Evolutionary conservation across 192 early-diverging fungal genomes (phyloP), one percentile per base, ranked within the genome.

Genomic region (Entomortierella beljakovae): DNA sequence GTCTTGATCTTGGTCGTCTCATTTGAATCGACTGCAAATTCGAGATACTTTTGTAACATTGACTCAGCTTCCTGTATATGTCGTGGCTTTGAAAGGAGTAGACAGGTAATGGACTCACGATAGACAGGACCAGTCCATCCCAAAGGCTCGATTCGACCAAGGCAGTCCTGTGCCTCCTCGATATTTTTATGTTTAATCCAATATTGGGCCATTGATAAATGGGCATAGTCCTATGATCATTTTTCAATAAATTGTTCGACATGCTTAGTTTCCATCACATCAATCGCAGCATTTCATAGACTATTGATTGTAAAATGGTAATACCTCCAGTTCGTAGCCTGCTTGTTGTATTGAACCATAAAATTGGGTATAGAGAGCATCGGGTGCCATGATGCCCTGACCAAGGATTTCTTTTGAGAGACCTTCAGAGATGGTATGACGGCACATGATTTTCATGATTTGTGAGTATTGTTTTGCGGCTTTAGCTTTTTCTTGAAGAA

Each of bases 391-490:
- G 55, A 64, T 33, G 11, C 75, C 75, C 35, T 79, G 75, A 18
- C 50, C 67, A 33, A 58, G 33, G 6, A 49, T 68, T 34, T 79
- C 75, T 22, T 70, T 69, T 38, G 29, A 61, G 32, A 79, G 67
- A 4, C 53, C 20, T 0, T 79, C 61, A 3, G 56, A 60, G 5
- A 69, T 31, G 5, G 15, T 32, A 9, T 64, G 18, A 0, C 28
- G 54, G n/a, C 75, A 79, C 62, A 79, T 69, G 46, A 65, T 64
- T 15, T n/a, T 53, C 50, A 79, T 22, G 40, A 79, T 68, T 22
- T 61, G 61, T 1, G 67, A 68, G 37, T 70, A 79, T 2, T 25
- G 13, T 15, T 42, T 51, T 7, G 75, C 75, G 0, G 65, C 62
- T 1, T 25, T 52, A 7, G 5, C 15, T 6, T 40, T 74, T 8